Base-by-base conservation (phyloP, 163 green algal genomes). In the Chlamydomonas reinhardtii region DNA sequence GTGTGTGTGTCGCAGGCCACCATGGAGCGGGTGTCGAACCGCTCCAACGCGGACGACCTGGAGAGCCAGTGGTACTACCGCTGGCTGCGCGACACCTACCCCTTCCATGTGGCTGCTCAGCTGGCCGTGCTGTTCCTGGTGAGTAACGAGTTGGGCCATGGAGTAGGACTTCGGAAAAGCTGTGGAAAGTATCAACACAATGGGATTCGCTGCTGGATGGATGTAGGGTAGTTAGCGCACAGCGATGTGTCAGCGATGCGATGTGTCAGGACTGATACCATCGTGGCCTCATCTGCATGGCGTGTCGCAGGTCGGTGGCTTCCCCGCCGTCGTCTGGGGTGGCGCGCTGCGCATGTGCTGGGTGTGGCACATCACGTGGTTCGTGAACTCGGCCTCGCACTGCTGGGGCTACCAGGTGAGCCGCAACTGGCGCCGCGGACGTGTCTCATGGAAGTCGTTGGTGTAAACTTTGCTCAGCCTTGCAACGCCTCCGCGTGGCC, bases 361-460 rank as follows among this genome's bases (percentile, higher is more conserved):
- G 95, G 98, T 99, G 73, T 99, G 98, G 82, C 98, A 99, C 94
- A 97, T 99, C 92, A 99, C 98, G 34, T 99, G 98, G 98, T 97
- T 98, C 83, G 98, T 99, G 29, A 99, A 99, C 95, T 97, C 91
- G 22, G 98, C 96, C 11, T 93, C 92, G 11, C 98, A 99, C 91
- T 91, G 95, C 37, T 99, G 98, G 97, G 98, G 98, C 62, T 93
- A 92, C 73, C 97, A 99, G 82, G 82, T 87, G 72, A 37, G 79
- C 48, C 17, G 48, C 48, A 19, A 14, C 48, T 17, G 9, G 11
- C 12, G 48, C 48, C 11, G 20, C 9, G 29, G 43, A 5, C 5
- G 68, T 54, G 68, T n/a, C n/a, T n/a, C n/a, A n/a, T n/a, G n/a
- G n/a, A n/a, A n/a, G n/a, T n/a, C n/a, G n/a, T n/a, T n/a, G n/a